Evolutionary conservation across 345 rosid species (phyloP).

Genomic region (Linum usitatissimum): DNA sequence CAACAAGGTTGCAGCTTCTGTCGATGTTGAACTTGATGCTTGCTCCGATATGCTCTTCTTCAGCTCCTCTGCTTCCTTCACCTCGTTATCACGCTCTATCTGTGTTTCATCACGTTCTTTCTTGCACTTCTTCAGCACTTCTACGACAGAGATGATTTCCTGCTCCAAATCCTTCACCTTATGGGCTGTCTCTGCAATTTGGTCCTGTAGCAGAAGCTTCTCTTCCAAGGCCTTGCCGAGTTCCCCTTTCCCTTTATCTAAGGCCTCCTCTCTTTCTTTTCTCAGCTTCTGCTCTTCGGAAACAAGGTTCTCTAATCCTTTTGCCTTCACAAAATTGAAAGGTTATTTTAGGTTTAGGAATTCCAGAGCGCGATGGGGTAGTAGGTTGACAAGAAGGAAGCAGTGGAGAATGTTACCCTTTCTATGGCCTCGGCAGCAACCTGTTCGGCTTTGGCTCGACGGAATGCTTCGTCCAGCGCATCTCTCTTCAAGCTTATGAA

Average conservation of each 20-base stretch:
- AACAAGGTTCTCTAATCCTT: conserved; percentile 44
- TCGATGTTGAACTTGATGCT: conserved; percentile 10
- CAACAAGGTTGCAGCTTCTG: conserved; percentile 15
- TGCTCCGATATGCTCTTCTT: conserved; percentile 18
- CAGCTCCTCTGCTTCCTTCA: conserved; percentile 25
- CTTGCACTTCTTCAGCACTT: conserved; percentile 16
- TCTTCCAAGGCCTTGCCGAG: conserved; percentile 33
- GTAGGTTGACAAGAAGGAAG: too few relatives aligned
- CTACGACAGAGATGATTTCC: conserved; percentile 8
- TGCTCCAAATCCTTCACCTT: conserved; percentile 12
- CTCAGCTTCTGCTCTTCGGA: conserved; percentile 51
- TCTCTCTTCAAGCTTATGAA: conserved; percentile 49
- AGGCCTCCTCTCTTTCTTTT: conserved; percentile 50
- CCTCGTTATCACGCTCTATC: conserved; percentile 23
- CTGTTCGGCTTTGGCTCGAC: conserved; percentile 58
- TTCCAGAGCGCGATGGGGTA: too few relatives aligned
- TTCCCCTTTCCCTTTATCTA: conserved; percentile 46
- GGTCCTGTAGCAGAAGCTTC: conserved; percentile 37
- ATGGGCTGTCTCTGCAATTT: conserved; percentile 17
- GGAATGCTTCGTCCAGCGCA: conserved; percentile 47
- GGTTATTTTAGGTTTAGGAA: too few relatives aligned
- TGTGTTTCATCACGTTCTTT: conserved; percentile 25
- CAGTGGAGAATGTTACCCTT: conserved; percentile 31
- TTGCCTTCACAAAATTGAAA: conserved; percentile 24
- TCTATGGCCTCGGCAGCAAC: conserved; percentile 52